phyloP scores from a whole-genome alignment of 371 early-diverging fungal species.

The Actinomortierella wolfii region DNA sequence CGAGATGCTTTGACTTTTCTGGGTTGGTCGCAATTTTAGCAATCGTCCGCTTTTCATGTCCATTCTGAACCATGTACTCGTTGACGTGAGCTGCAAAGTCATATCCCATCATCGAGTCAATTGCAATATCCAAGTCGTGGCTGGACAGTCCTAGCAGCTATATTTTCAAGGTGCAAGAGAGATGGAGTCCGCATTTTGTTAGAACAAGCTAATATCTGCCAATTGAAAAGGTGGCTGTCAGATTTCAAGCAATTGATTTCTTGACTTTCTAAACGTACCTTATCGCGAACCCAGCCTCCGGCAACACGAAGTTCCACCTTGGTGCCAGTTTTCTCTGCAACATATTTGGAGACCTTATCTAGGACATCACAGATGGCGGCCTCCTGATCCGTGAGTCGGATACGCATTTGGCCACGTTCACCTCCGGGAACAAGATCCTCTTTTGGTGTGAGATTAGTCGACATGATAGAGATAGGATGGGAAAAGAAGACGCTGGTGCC shows the following conservation, averaged over 20 bases:
- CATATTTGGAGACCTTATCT: slow-evolving; percentile 56
- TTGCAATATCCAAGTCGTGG: slow-evolving; percentile 96
- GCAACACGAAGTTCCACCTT: slow-evolving; percentile 87
- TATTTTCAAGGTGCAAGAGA: background rate
- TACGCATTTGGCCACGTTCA: slow-evolving; percentile 4
- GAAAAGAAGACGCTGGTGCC: slow-evolving; percentile 4
- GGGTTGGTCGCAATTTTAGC: slow-evolving; percentile 94
- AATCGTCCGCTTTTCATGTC: slow-evolving; percentile 58
- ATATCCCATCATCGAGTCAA: slow-evolving; percentile 95
- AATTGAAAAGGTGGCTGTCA: no score
- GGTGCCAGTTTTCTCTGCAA: slow-evolving; percentile 55
- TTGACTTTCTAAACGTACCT: slow-evolving; percentile 74
- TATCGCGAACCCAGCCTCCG: slow-evolving; percentile 99
- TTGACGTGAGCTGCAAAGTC: slow-evolving; percentile 89
- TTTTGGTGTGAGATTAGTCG: no score
- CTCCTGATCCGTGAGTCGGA: slow-evolving; percentile 61
- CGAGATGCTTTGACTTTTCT: slow-evolving; percentile 98
- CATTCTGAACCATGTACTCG: slow-evolving; percentile 61
- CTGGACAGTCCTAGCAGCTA: slow-evolving; percentile 88
- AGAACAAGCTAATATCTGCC: background rate
- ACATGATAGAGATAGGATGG: background rate
- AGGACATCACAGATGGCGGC: slow-evolving; percentile 66
- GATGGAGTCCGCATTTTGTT: background rate
- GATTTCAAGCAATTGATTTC: no score
- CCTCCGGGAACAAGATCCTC: background rate